Evolutionary conservation across 345 rosid species (phyloP), one percentile per base, ranked within the genome.

Genomic region (Fremontodendron californicum): DNA sequence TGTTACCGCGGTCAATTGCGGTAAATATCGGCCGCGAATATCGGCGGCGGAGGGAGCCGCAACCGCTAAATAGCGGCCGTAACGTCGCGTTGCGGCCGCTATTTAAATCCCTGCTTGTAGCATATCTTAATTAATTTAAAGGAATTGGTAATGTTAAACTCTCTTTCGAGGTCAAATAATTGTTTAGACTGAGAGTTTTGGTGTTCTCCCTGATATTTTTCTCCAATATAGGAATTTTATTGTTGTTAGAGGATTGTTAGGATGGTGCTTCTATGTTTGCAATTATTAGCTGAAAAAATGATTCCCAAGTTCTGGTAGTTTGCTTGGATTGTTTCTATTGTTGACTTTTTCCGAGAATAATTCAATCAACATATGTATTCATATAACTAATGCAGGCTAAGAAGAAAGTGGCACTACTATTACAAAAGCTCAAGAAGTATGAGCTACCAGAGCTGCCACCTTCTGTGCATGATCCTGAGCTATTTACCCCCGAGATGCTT

Each of bases 381-480:
- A 51, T 83, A 6, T 76, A 27, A 78, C 18, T 67, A 35, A 63
- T 80, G 77, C 85, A 95, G 98, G 99, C 99, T n/a, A 93, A 93
- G 88, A 95, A 93, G 88, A 95, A 95, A 87, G 97, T 90, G 65
- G 97, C 98, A 39, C 80, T 95, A 78, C 86, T 95, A 52, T 80
- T 91, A 60, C 99, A 93, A 78, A 95, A 92, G 88, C 98, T 95
- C 55, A 95, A 95, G 86, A 95, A 93, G 77, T 93, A 92, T 45
- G 98, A 93, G 78, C 88, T 95, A 68, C 98, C 99, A 1, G 99
- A 95, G 79, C 82, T 95, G 63, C 97, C 96, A 40, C 82, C 93
- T 1, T 89, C 99, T 0, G 80, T 90, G 57, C 98, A 95, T 86
- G 98, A 95, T 79, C 98, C 99, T 0, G 96, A 95, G 97, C 87